Evolutionary conservation across 140 eudicot species (phyloP), one percentile per base, ranked within the genome.

Genomic region (Erigeron philadelphicus): DNA sequence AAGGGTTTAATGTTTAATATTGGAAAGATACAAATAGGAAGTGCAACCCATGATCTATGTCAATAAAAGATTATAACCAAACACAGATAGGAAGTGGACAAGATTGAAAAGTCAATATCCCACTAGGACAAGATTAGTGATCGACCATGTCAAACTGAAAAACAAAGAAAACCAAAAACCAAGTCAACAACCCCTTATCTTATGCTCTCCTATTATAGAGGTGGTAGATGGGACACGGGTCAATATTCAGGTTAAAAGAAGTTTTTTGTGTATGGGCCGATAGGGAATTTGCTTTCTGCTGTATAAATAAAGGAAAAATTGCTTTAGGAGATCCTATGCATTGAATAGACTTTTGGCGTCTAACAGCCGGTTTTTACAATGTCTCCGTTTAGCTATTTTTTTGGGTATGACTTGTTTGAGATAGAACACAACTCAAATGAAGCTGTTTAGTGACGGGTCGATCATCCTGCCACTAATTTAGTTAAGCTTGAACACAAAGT

Each of bases 11-110:
- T 19, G 64, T 21, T 58, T 44, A 31, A 59, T 19, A 41, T 59
- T 59, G 64, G 12, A 9, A 59, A 59, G 64, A 1, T 21, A 9
- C 38, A 31, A 2, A 7, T 38, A 10, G 66, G 38, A 13, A 35
- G 66, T 38, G 66, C 48, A 61, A 61, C 21, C 47, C 65, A 60
- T 60, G 65, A 60, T 60, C 65, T 38, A 21, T 60, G 5, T 15
- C 54, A 48, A 15, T 48, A 11, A 15, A 15, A 48, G 54, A 48
- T 48, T 1, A 11, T 15, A 38, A 60, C 44, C 9, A 11, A 31
- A 60, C 65, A 4, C 45, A 13, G 12, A 35, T 58, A 25, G 41
- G 10, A 58, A 9, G 38, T 31, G 25, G 42, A 21, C 35, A 16
- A 19, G 23, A 12, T 11, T 4, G 35, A 12, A 12, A 31, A 11